These are phyloP conservation scores for Leccinum arenicola DNA, from an alignment of 768 basidiomycete genomes.

Conservation along the genomic window DNA sequence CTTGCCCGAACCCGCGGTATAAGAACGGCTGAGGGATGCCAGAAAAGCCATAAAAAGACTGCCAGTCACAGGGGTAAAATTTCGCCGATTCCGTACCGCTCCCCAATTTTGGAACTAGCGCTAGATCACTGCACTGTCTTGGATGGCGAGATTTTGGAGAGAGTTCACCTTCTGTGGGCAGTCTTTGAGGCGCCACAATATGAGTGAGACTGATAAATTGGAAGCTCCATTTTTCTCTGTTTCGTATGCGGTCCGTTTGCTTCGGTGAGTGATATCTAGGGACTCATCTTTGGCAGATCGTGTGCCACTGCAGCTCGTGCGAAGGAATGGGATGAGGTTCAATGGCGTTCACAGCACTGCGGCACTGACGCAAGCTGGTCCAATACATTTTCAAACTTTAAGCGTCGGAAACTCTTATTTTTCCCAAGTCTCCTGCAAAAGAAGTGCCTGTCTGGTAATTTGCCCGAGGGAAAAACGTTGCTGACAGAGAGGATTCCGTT, in stretches of 20 bases:
- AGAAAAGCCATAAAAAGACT: conserved; percentile 12
- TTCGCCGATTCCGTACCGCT: neutral
- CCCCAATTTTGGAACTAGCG: conserved; percentile 3
- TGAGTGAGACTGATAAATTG: conserved; percentile 7
- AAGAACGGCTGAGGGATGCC: conserved; percentile 2
- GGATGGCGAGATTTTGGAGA: conserved; percentile 4
- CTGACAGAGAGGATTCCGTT: neutral
- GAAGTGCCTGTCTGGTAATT: neutral
- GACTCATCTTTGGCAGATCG: neutral
- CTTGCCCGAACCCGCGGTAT: conserved; percentile 4
- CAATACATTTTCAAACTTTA: neutral
- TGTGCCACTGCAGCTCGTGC: neutral
- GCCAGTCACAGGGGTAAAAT: neutral
- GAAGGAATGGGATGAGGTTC: neutral
- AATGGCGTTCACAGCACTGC: neutral
- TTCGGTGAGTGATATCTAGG: neutral
- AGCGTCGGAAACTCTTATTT: neutral
- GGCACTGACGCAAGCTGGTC: neutral
- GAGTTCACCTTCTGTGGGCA: conserved; percentile 2
- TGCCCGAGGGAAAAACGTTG: neutral
- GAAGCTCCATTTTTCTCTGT: neutral
- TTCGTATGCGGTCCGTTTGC: neutral
- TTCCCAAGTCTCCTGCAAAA: neutral
- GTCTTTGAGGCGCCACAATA: conserved; percentile 7
- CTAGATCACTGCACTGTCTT: neutral